These are phyloP conservation scores for Teunomyces cretensis DNA, from an alignment of 805 yeast species.

Conservation along the genomic window DNA sequence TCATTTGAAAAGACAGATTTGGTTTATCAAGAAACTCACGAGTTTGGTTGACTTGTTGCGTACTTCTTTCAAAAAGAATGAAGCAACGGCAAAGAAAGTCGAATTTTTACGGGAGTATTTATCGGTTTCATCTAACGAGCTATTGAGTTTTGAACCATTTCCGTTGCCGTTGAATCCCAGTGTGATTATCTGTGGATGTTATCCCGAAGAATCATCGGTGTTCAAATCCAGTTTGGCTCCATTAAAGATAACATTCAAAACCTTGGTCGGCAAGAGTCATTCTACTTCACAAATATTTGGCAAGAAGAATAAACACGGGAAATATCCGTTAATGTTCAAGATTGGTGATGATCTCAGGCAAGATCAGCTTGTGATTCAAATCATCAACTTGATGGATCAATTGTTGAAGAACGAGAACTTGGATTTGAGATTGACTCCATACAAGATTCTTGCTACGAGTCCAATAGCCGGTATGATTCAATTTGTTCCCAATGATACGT, in stretches of 20 bases:
- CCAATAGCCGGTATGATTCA: slow-evolving; percentile 90
- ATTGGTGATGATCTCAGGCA: slow-evolving; percentile 95
- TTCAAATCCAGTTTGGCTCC: slow-evolving; percentile 93
- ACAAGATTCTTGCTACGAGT: slow-evolving; percentile 86
- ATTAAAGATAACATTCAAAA: slow-evolving; percentile 73
- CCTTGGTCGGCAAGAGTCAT: slow-evolving; percentile 32
- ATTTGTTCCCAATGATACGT: slow-evolving; percentile 89
- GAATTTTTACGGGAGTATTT: slow-evolving; percentile 64
- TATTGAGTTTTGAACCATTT: slow-evolving; percentile 50
- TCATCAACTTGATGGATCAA: slow-evolving; percentile 87
- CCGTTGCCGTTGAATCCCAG: slow-evolving; percentile 84
- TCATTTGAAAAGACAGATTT: slow-evolving; percentile 59
- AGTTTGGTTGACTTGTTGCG: slow-evolving; percentile 65
- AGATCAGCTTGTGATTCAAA: slow-evolving; percentile 95
- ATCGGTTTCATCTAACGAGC: slow-evolving; percentile 44
- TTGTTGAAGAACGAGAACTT: slow-evolving; percentile 84
- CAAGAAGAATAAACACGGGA: slow-evolving; percentile 33
- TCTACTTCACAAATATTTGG: slow-evolving; percentile 35
- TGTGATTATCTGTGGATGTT: slow-evolving; percentile 67
- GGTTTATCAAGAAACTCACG: slow-evolving; percentile 65
- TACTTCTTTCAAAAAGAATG: slow-evolving; percentile 52
- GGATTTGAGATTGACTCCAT: slow-evolving; percentile 84
- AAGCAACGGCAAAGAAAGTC: slow-evolving; percentile 72
- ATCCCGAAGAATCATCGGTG: slow-evolving; percentile 78
- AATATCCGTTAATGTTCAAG: slow-evolving; percentile 85